These are phyloP conservation scores for Debaryomyces tyrocola DNA, from an alignment of 805 yeast species.

Conservation along the genomic window DNA sequence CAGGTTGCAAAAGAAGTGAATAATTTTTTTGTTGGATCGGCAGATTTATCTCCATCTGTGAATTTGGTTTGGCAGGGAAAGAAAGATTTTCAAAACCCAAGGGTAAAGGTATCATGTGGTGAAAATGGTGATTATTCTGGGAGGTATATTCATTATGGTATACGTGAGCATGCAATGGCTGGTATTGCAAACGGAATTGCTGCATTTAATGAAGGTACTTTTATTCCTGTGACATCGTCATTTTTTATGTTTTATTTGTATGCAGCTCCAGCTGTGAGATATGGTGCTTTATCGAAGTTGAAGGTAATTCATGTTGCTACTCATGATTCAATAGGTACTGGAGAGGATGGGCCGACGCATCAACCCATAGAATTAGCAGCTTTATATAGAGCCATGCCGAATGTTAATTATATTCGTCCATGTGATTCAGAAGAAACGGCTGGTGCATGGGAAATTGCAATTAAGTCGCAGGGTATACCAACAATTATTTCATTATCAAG, in stretches of 20 bases:
- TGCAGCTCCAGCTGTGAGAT: constrained; percentile 53
- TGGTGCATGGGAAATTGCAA: constrained; percentile 42
- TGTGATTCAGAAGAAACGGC: constrained; percentile 54
- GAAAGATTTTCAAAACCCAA: constrained; percentile 30
- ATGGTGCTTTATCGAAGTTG: constrained; percentile 47
- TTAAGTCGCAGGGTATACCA: constrained; percentile 17
- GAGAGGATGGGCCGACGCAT: constrained; percentile 61
- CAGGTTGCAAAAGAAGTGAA: constrained; percentile 23
- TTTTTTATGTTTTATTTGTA: constrained; percentile 40
- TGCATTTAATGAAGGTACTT: constrained; percentile 32
- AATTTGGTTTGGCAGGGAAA: constrained; percentile 27
- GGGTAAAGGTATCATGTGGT: constrained; percentile 17
- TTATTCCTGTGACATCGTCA: constrained; percentile 38
- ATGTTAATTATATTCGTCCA: constrained; percentile 50
- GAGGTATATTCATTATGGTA: constrained; percentile 30
- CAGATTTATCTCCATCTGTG: constrained; percentile 34
- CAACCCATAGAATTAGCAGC: constrained; percentile 55
- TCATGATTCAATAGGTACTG: constrained; percentile 58
- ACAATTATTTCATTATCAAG: constrained; percentile 26
- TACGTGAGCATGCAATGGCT: constrained; percentile 36
- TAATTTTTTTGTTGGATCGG: constrained; percentile 32
- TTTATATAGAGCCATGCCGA: constrained; percentile 53
- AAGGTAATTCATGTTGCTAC: constrained; percentile 54
- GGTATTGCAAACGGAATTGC: constrained; percentile 31
- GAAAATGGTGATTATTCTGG: constrained; percentile 29